These are phyloP conservation scores for Kickxella alabastrina DNA, from an alignment of 192 early-diverging fungal species.

Conservation along the genomic window DNA sequence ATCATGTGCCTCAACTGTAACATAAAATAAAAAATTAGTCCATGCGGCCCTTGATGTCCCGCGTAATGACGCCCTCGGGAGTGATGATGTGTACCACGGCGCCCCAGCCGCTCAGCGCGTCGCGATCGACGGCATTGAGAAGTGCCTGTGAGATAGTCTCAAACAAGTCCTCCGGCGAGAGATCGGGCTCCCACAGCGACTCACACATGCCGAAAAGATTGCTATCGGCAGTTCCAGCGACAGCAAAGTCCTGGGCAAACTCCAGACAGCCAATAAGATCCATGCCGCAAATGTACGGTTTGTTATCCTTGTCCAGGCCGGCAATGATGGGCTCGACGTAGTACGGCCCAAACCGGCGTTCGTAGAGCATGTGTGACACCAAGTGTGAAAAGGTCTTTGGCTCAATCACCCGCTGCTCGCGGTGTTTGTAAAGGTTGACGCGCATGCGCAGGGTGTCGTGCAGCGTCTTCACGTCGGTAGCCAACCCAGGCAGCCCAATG, in stretches of 20 bases:
- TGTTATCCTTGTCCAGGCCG: slow-evolving; percentile 83
- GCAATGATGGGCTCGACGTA: slow-evolving; percentile 94
- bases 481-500: slow-evolving; percentile 90
- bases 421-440: slow-evolving; percentile 92
- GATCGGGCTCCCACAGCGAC: slow-evolving; percentile 93
- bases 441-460: slow-evolving; percentile 86
- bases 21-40: too few species aligned
- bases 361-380: slow-evolving; percentile 94
- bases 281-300: slow-evolving; percentile 91
- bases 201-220: slow-evolving; percentile 97
- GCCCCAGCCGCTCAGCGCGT: slow-evolving; percentile 95
- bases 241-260: slow-evolving; percentile 92
- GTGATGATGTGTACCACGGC: slow-evolving; percentile 93
- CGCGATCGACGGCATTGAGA: slow-evolving; percentile 91
- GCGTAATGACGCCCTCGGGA: slow-evolving; percentile 77
- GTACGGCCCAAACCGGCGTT: slow-evolving; percentile 92
- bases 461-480: slow-evolving; percentile 96
- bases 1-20: too few species aligned
- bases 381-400: slow-evolving; percentile 90
- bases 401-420: slow-evolving; percentile 93
- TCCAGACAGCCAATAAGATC: slow-evolving; percentile 95
- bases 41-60: slow-evolving; percentile 76
- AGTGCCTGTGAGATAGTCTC: slow-evolving; percentile 95
- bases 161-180: slow-evolving; percentile 96
- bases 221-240: slow-evolving; percentile 79